Percentiles rank a stretch among this genome's conserved stretches.
phyloP scores from a whole-genome alignment of 2,329 filamentous ascomycete species.

The Aaosphaeria arxii region DNA sequence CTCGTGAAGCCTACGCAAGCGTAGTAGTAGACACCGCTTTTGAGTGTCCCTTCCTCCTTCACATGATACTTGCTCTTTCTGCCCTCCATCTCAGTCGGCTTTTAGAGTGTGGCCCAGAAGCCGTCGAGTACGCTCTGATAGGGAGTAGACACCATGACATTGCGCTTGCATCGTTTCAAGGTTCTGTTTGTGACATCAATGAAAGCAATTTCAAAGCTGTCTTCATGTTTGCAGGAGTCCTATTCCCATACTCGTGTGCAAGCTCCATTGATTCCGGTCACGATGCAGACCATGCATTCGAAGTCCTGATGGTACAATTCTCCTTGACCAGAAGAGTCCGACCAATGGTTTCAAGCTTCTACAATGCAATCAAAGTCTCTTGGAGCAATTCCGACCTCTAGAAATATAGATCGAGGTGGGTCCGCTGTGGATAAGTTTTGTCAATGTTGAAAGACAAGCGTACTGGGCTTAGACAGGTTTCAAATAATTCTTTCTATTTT shows the following conservation, averaged over 20 bases:
- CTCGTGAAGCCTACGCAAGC: conserved; percentile 15
- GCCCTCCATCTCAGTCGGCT: conserved; percentile 43
- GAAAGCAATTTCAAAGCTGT: conserved; percentile 40
- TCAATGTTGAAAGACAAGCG: no score
- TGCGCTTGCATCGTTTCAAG: conserved; percentile 17
- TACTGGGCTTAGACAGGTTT: no score
- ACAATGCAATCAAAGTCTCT: conserved; percentile 1
- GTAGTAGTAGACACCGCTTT: conserved; percentile 34
- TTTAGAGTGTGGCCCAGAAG: conserved; percentile 10
- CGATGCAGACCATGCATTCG: conserved; percentile 14
- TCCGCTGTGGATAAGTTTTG: no score
- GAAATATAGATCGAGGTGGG: no score
- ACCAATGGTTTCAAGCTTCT: conserved; percentile 22
- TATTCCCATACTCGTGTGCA: conserved; percentile 23
- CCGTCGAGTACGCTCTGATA: conserved; percentile 11
- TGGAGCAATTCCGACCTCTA: no score
- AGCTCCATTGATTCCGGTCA: conserved; percentile 7
- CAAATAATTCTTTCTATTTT: no score
- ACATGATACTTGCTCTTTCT: conserved; percentile 43
- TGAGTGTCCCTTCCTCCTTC: conserved; percentile 43
- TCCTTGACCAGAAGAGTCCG: conserved; percentile 19
- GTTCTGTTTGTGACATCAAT: conserved; percentile 28
- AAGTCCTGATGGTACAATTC: conserved; percentile 18
- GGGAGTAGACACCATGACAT: conserved; percentile 19
- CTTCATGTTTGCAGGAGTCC: conserved; percentile 14